Conservation (phyloP, 1,139 yeast species). For the Kazachstania sp. region DNA sequence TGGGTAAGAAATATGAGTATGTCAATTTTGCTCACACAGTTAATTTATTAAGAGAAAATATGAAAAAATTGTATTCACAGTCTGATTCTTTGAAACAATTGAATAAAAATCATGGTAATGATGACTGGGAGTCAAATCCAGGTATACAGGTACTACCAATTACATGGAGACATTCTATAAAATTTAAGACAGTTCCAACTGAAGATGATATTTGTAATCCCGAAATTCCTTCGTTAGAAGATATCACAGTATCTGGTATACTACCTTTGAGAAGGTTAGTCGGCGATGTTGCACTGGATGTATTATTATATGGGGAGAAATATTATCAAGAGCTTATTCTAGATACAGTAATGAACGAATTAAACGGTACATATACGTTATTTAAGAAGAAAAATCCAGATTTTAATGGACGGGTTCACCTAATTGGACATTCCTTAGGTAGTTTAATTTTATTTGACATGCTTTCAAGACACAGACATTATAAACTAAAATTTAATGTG, state of each 20-base stretch:
- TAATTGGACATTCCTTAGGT: slow-evolving; percentile 89
- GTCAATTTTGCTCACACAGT: slow-evolving; percentile 84
- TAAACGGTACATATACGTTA: slow-evolving; percentile 57
- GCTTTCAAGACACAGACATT: slow-evolving; percentile 47
- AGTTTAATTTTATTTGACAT: slow-evolving; percentile 79
- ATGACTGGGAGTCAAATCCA: slow-evolving; percentile 38
- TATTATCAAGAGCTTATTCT: slow-evolving; percentile 57
- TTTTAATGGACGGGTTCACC: slow-evolving; percentile 69
- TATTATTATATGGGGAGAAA: slow-evolving; percentile 78
- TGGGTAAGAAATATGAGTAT: slow-evolving; percentile 71
- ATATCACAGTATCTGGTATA: slow-evolving; percentile 75
- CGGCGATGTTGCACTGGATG: slow-evolving; percentile 82
- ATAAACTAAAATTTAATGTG: slow-evolving; percentile 57
- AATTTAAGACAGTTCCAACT: slow-evolving; percentile 44
- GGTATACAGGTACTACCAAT: slow-evolving; percentile 70
- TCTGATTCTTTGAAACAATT: slow-evolving; percentile 37
- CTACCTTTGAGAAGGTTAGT: slow-evolving; percentile 66
- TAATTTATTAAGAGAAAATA: slow-evolving; percentile 56
- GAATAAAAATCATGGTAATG: slow-evolving; percentile 19
- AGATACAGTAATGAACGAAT: slow-evolving; percentile 55
- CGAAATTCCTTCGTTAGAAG: slow-evolving; percentile 53
- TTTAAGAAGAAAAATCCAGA: slow-evolving; percentile 60
- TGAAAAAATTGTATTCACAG: slow-evolving; percentile 48
- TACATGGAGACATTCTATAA: slow-evolving; percentile 67
- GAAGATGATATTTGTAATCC: slow-evolving; percentile 24